These are phyloP conservation scores for Aphanomyces invadans DNA, from an alignment of 352 stramenopile species.

Conservation along the genomic window DNA sequence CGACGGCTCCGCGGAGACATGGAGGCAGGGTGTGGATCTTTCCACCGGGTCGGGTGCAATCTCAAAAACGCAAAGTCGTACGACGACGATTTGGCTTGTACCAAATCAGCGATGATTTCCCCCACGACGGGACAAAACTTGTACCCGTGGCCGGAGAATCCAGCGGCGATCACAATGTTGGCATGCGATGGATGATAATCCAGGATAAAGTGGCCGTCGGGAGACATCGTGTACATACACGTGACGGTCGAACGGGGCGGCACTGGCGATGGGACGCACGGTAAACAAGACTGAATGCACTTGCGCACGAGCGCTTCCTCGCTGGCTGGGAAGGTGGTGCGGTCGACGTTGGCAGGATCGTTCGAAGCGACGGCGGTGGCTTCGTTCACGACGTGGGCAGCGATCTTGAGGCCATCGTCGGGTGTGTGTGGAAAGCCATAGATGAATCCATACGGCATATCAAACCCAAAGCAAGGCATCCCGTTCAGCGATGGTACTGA, in stretches of 20 bases:
- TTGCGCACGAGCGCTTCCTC: constrained; percentile 29
- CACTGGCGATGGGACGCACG: constrained; percentile 37
- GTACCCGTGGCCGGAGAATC: constrained; percentile 74
- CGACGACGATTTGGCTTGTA: constrained; percentile 28
- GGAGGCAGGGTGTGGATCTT: too few relatives aligned
- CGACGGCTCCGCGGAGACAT: too few relatives aligned
- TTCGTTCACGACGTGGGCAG: constrained; percentile 43
- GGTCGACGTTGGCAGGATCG: constrained; percentile 38
- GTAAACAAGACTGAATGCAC: constrained; percentile 43
- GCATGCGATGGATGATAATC: constrained; percentile 35
- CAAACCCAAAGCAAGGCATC: constrained; percentile 57
- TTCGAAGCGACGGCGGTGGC: constrained; percentile 34
- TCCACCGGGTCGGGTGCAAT: too few relatives aligned
- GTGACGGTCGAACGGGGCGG: constrained; percentile 36
- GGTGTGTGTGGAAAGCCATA: constrained; percentile 51
- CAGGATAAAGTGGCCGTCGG: constrained; percentile 68
- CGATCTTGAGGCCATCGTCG: constrained; percentile 64
- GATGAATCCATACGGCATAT: constrained; percentile 41
- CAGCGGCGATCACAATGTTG: constrained; percentile 54
- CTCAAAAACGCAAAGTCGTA: constrained; percentile 47
- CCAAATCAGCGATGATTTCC: constrained; percentile 65
- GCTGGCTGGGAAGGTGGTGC: constrained; percentile 31
- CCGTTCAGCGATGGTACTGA: constrained; percentile 34
- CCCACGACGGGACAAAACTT: constrained; percentile 83
- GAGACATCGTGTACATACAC: constrained; percentile 83